Base-by-base conservation (phyloP, 1,284 basidiomycete species). In the Moniliophthora roreri region DNA sequence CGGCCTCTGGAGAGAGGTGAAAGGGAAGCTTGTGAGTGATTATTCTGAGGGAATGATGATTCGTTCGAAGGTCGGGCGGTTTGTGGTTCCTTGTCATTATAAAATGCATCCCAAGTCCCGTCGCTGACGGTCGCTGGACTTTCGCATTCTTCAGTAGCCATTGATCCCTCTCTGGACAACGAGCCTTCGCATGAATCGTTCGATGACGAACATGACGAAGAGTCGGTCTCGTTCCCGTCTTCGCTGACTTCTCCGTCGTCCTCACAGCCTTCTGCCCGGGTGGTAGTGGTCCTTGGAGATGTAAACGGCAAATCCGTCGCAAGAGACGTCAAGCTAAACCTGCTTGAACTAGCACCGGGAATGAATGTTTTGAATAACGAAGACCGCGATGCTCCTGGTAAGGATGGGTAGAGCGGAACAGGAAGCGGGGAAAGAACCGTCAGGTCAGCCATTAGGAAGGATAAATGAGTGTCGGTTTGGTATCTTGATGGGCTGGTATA, bases 381-480 rank as follows among this genome's bases (percentile, higher is more conserved):
- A 34, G 55, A 53, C 34, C 51, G 48, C 32, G 55, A 53, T 23
- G 42, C 55, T 15, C 32, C 32, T 7, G 34, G 44, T 8, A 58
- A 39, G 38, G 49, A 41, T n/a, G 54, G 57, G 40, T 59, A 53
- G 9, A 54, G 5, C 21, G 53, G 56, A n/a, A 52, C 40, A 38
- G 52, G 44, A 34, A 48, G 32, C 13, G 54, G 48, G 7, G 53
- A 54, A 36, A 59, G 57, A 18, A 59, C 49, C 26, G 57, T 59
- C 23, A 59, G 48, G 41, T 59, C 57, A 13, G 57, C 41, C 57
- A 59, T 59, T 26, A 42, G 50, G 26, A 20, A 49, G 26, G 28
- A 32, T 32, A 32, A 32, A 32, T 6, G 28, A 32, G 28, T 32
- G 28, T 32, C 7, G 28, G 28, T 6, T 32, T 32, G 28, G 28